Conservation (phyloP, 495 filamentous ascomycete genomes). For the Penicillium psychrofluorescens region DNA sequence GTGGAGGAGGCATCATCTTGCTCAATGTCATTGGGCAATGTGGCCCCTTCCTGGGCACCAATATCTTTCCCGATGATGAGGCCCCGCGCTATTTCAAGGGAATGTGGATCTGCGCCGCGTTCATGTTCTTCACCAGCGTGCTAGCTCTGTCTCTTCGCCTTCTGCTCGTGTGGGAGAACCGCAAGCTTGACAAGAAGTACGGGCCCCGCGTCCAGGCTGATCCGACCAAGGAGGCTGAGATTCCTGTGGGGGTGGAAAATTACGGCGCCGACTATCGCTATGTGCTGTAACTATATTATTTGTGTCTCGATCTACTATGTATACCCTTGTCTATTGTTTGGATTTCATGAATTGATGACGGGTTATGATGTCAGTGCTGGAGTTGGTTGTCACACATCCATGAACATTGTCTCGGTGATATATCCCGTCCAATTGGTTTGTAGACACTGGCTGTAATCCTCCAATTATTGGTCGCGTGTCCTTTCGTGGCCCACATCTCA, state of each 20-base stretch:
- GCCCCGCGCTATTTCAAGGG: slow-evolving; percentile 60
- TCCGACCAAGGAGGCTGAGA: slow-evolving; percentile 9
- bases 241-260: slow-evolving; percentile 37
- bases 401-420: no score
- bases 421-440: no score
- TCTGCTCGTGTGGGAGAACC: slow-evolving; percentile 58
- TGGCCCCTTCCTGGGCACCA: slow-evolving; percentile 63
- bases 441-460: no score
- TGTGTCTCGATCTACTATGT: neutral
- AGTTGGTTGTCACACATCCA: no score
- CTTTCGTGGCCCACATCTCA: slow-evolving; percentile 12
- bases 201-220: slow-evolving; percentile 21
- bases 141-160: slow-evolving; percentile 48
- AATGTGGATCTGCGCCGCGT: slow-evolving; percentile 60
- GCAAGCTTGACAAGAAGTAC: slow-evolving; percentile 45
- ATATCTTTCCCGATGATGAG: slow-evolving; percentile 54
- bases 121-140: slow-evolving; percentile 61
- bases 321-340: neutral
- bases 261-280: slow-evolving; percentile 43
- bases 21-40: slow-evolving; percentile 64
- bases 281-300: slow-evolving; percentile 25
- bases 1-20: slow-evolving; percentile 65
- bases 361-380: slow-evolving; percentile 3
- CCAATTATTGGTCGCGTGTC: neutral
- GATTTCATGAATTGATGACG: neutral